These are phyloP conservation scores for Aspergillus awamori DNA, from an alignment of 2,329 filamentous ascomycete genomes.

Conservation along the genomic window DNA sequence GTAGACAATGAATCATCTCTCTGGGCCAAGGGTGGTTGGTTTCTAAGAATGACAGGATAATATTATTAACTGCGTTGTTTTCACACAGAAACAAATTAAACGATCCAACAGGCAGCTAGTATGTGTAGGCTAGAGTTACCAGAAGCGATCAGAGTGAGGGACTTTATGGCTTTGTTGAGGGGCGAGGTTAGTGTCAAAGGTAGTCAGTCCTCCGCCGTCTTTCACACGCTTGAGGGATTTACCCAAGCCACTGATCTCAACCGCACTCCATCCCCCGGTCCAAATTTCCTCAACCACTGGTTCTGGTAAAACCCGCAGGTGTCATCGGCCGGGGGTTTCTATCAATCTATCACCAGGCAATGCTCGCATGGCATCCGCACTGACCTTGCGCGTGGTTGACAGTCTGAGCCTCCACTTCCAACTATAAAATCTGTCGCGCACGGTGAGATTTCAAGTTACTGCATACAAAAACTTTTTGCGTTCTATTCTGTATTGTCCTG, in stretches of 20 bases:
- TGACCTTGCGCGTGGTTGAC: conserved; percentile 4
- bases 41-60: neutral
- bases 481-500: neutral
- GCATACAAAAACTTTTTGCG: neutral
- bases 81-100: too few species aligned
- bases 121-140: neutral
- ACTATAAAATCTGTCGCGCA: conserved; percentile 3
- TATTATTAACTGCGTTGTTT: neutral
- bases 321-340: neutral
- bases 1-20: neutral
- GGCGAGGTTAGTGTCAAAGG: neutral
- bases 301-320: conserved; percentile 3
- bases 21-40: neutral
- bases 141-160: neutral
- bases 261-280: neutral
- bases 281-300: neutral
- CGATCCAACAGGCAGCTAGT: neutral
- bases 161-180: neutral
- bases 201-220: neutral
- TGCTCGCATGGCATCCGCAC: conserved; percentile 7
- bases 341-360: neutral
- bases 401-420: neutral
- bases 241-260: conserved; percentile 12
- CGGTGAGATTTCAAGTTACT: neutral
- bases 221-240: conserved; percentile 6